These are phyloP conservation scores for Pythium phragmitis DNA, from an alignment of 352 stramenopile species.

Conservation along the genomic window DNA sequence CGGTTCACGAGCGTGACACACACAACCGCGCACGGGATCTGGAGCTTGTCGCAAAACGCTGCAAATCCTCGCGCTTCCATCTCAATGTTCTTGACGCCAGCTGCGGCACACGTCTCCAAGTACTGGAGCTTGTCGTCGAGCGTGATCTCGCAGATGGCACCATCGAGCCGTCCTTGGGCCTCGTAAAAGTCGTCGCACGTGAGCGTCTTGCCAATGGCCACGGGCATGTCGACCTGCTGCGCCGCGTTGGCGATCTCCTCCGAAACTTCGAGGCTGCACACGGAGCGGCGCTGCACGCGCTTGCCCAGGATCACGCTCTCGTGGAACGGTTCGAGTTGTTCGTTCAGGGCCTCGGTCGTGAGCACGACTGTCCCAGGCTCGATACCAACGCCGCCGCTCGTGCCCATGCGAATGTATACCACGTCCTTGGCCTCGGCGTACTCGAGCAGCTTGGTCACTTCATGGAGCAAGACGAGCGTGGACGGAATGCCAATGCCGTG, in stretches of 20 bases:
- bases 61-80: conserved; percentile 80
- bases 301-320: conserved; percentile 64
- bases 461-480: conserved; percentile 79
- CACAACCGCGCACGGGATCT: conserved; percentile 70
- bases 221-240: conserved; percentile 50
- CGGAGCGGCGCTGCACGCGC: conserved; percentile 46
- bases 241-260: conserved; percentile 52
- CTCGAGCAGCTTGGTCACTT: conserved; percentile 82
- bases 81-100: conserved; percentile 82
- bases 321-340: conserved; percentile 66
- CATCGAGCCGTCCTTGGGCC: conserved; percentile 78
- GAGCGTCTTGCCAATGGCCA: conserved; percentile 77
- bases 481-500: conserved; percentile 83
- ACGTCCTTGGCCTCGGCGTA: conserved; percentile 56
- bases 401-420: conserved; percentile 82
- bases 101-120: conserved; percentile 46
- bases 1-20: conserved; percentile 82
- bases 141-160: conserved; percentile 79
- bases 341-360: conserved; percentile 82
- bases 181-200: conserved; percentile 88
- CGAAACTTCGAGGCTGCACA: conserved; percentile 53
- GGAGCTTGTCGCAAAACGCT: conserved; percentile 72
- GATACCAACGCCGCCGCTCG: conserved; percentile 74
- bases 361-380: conserved; percentile 79
- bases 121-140: conserved; percentile 78